Evolutionary conservation across 2,329 filamentous ascomycete genomes (phyloP).

Genomic region (Colletotrichum tanaceti): DNA sequence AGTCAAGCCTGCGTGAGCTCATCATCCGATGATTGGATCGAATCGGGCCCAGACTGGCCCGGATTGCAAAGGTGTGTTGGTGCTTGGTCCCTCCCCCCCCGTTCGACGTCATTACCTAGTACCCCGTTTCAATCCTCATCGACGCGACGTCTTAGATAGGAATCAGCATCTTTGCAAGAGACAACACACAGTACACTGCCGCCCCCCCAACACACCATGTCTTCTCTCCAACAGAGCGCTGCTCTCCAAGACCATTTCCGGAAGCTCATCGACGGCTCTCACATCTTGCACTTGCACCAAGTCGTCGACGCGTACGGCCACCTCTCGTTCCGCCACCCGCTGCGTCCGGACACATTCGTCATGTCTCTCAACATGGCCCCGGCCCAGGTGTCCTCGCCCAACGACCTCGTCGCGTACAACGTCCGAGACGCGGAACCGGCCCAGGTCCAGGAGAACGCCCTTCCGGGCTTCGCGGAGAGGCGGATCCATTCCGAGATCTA

Average conservation of each 20-base stretch:
- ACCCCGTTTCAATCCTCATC: too few species aligned
- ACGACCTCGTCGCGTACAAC: constrained; percentile 60
- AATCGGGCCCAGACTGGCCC: too few species aligned
- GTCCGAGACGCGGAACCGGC: constrained; percentile 56
- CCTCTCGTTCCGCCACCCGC: constrained; percentile 63
- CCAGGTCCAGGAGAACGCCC: constrained; percentile 52
- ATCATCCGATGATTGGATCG: too few species aligned
- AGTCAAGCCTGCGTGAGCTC: too few species aligned
- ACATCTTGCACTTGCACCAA: constrained; percentile 63
- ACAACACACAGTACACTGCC: too few species aligned
- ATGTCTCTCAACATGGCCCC: constrained; percentile 61
- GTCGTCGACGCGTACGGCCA: constrained; percentile 67
- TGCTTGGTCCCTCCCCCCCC: too few species aligned
- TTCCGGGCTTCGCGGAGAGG: constrained; percentile 56
- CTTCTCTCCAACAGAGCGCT: background rate
- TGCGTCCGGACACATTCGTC: constrained; percentile 58
- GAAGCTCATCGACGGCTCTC: constrained; percentile 57
- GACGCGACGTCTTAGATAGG: too few species aligned
- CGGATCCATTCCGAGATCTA: constrained; percentile 61
- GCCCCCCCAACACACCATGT: background rate
- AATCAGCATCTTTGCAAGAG: too few species aligned
- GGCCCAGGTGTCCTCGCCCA: constrained; percentile 55
- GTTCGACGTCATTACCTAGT: too few species aligned
- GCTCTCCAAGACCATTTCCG: background rate
- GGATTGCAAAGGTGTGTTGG: too few species aligned